Evolutionary conservation across 331 rosid species (phyloP), one percentile per base, ranked within the genome.

Genomic region (Spiraea crenata): DNA sequence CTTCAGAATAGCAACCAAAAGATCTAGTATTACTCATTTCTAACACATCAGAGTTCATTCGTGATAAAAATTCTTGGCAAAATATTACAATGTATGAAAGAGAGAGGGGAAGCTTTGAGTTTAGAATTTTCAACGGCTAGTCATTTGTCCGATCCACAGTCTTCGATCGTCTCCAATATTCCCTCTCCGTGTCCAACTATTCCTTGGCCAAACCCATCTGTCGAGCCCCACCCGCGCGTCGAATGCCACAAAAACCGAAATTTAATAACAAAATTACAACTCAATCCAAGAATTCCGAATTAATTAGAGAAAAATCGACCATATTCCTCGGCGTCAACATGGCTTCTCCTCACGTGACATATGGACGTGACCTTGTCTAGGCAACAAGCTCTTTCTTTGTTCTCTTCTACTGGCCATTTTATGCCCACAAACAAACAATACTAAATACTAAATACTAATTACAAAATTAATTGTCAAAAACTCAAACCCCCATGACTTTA

Each of bases 141-240:
- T 67, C 1, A 76, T 84, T 81, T 81, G 82, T 84, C 80, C 50
- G 85, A 79, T 80, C 63, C 59, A 79, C 6, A 75, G 71, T 66
- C 55, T 61, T 52, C 61, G 41, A 57, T 73, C 66, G 62, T 72
- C 76, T 74, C 95, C 87, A 89, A 83, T 86, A 90, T 90, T 88
- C 95, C 90, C 95, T 86, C 90, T 70, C 89, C 87, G 78, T 86
- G 90, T 86, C 92, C 82, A 71, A 77, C 74, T 79, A 84, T 79
- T 81, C 90, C 81, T 69, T 71, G 82, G 75, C 67, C 84, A 60
- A 54, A 71, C 75, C 74, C 59, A 39, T 52, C 77, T 46, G 84
- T 82, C 78, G 80, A 77, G 82, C 79, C 81, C 77, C 82, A 61
- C 80, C 83, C 76, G 67, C 87, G 86, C 88, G 80, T 88, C 74